Evolutionary conservation across 768 basidiomycete species (phyloP).

Genomic region (Naganishia randhawae): DNA sequence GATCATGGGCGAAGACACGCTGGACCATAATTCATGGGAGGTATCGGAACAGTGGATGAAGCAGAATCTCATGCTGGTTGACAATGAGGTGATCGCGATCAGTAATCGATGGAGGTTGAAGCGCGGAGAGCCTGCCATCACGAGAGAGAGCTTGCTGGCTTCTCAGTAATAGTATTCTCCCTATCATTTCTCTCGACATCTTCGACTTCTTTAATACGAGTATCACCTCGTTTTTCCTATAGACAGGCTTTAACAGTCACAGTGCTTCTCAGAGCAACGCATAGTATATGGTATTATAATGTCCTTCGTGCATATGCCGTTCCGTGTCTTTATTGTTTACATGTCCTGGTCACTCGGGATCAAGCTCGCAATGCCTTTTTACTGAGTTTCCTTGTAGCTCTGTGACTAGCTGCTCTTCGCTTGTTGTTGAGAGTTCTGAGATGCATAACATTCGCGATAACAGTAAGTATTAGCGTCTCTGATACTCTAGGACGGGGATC

Average conservation of each 20-base stretch:
- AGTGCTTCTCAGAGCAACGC: not conserved
- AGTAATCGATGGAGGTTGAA: conserved; percentile 85
- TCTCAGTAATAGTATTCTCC: not conserved
- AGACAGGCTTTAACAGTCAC: too few relatives aligned
- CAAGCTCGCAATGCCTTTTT: conserved; percentile 1
- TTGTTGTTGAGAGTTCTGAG: not conserved
- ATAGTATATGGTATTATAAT: conserved; percentile 6
- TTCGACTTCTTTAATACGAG: too few relatives aligned
- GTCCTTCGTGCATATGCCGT: not conserved
- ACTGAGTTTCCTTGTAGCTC: not conserved
- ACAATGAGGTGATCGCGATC: conserved; percentile 64
- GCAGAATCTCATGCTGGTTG: conserved; percentile 74
- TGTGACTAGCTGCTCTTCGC: not conserved
- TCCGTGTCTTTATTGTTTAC: too few relatives aligned
- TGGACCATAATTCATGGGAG: conserved; percentile 89
- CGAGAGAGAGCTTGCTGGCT: conserved; percentile 14
- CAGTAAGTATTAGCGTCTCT: not conserved
- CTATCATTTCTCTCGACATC: too few relatives aligned
- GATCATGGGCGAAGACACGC: conserved; percentile 64
- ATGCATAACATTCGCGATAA: not conserved
- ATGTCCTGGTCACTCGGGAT: not conserved
- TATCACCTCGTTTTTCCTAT: too few relatives aligned
- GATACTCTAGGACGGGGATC: not conserved
- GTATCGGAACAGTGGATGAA: conserved; percentile 73
- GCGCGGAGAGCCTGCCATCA: conserved; percentile 61